Evolutionary conservation across 805 yeast genomes (phyloP), one percentile per base, ranked within the genome.

Genomic region (Sugiyamaella floridensis): DNA sequence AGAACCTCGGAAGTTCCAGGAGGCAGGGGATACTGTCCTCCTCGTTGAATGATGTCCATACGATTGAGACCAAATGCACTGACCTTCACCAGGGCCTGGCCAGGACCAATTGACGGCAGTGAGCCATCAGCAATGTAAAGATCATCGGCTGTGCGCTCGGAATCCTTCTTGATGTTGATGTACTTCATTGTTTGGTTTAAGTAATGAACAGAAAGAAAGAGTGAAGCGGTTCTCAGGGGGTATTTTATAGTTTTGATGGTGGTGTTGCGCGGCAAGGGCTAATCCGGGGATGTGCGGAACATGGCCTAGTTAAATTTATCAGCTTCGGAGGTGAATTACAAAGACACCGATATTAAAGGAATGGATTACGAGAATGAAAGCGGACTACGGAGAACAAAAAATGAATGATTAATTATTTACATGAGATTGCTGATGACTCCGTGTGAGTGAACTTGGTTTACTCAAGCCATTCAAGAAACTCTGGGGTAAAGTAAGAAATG

Each of bases 401-500:
- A 22, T 22, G 26, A 6, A 22, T 22, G 26, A 22, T 22, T 22
- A 3, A 22, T 22, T 22, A 22, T 22, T 22, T 22, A 22, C 26
- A 22, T 22, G 26, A 6, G 26, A 4, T 22, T 22, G 26, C 26
- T 22, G 26, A 22, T 6, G 6, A 22, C 26, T 22, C 6, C 6
- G 26, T 22, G 3, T 4, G 6, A 22, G 3, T 22, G 26, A 22
- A 6, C 26, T 22, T 6, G n/a, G 37, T 5, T 16, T 47, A 19
- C 8, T 48, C 51, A 28, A 92, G 76, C 99, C 99, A 93, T 42
- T 88, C 97, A 65, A 93, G 77, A 63, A 93, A 89, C 63, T 92
- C 96, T 9, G 99, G 99, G 2, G 98, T 86, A 66, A 93, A 88
- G 71, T 93, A 93, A 47, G 95, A 81, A 61, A 93, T 89, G 55